Conservation (phyloP, 495 filamentous ascomycete species). For the Trypethelium eluteriae region DNA sequence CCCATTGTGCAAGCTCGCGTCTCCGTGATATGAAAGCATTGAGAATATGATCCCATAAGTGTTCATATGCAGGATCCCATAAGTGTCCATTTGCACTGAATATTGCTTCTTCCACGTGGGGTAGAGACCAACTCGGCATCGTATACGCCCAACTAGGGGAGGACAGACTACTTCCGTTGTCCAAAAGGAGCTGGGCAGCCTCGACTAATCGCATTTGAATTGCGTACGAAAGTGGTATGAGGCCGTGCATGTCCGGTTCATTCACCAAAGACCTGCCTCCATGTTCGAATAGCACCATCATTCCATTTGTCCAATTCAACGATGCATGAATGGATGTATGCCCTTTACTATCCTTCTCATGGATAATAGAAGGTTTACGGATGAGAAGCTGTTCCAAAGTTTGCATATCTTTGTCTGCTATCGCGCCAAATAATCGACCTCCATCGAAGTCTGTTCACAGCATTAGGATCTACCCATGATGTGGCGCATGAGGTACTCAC, state of each 20-base stretch:
- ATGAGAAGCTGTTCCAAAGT: neutral
- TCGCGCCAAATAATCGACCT: neutral
- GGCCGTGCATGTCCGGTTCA: constrained; percentile 1
- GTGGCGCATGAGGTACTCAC: neutral
- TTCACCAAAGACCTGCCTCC: constrained; percentile 2
- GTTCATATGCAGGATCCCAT: neutral
- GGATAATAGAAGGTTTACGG: neutral
- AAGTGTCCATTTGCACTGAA: neutral
- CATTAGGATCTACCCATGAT: neutral
- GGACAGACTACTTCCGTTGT: neutral
- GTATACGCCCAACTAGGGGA: neutral
- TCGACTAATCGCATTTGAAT: neutral
- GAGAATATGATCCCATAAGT: neutral
- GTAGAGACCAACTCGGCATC: neutral
- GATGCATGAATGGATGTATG: constrained; percentile 5
- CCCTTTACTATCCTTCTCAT: constrained; percentile 3
- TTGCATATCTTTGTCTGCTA: constrained; percentile 8
- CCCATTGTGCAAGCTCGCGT: neutral
- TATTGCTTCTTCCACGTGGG: constrained; percentile 3
- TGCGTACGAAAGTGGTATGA: neutral
- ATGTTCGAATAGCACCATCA: neutral
- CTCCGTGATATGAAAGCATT: neutral
- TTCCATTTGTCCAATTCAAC: neutral
- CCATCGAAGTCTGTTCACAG: neutral
- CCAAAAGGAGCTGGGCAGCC: constrained; percentile 1